Percentiles rank a stretch among this genome's conserved stretches.
Conservation (phyloP, 2,329 filamentous ascomycete species). For the Stemphylium lycopersici region DNA sequence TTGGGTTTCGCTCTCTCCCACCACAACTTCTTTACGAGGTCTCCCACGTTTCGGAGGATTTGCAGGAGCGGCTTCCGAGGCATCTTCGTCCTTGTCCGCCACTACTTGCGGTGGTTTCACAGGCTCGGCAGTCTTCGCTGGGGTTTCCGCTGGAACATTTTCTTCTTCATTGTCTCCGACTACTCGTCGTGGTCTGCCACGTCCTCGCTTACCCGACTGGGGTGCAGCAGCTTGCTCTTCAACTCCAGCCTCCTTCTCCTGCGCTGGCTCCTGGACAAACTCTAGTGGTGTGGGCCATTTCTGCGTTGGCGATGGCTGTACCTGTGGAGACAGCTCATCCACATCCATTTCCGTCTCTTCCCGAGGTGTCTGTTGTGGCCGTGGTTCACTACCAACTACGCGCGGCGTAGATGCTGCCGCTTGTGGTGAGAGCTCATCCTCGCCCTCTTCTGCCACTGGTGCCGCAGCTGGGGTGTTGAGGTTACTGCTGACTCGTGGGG, state of each 20-base stretch:
- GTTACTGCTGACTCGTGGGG: slow-evolving; percentile 15
- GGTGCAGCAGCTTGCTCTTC: not conserved
- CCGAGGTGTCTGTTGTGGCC: slow-evolving; percentile 4
- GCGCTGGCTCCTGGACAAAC: not conserved
- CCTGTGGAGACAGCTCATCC: slow-evolving; percentile 26
- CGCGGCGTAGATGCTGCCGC: slow-evolving; percentile 1
- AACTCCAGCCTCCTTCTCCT: not conserved
- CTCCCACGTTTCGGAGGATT: slow-evolving; percentile 15
- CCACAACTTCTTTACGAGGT: slow-evolving; percentile 13
- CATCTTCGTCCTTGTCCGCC: not conserved
- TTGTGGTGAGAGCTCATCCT: slow-evolving; percentile 38
- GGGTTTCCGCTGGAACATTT: not conserved
- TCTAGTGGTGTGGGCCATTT: slow-evolving; percentile 5
- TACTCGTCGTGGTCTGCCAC: slow-evolving; percentile 10
- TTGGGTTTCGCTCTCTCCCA: slow-evolving; percentile 8
- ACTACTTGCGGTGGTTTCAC: slow-evolving; percentile 14
- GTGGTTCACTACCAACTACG: slow-evolving; percentile 5
- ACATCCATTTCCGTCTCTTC: slow-evolving; percentile 23
- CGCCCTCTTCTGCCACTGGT: slow-evolving; percentile 29
- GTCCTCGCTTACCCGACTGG: slow-evolving; percentile 10
- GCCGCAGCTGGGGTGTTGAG: slow-evolving; percentile 22
- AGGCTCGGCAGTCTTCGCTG: slow-evolving; percentile 8
- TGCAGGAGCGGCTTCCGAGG: not conserved
- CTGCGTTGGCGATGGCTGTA: slow-evolving; percentile 15
- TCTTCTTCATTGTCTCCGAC: not conserved